Evolutionary conservation across 2,329 filamentous ascomycete genomes (phyloP), one percentile per base, ranked within the genome.

Genomic region (Exophiala viscosa): DNA sequence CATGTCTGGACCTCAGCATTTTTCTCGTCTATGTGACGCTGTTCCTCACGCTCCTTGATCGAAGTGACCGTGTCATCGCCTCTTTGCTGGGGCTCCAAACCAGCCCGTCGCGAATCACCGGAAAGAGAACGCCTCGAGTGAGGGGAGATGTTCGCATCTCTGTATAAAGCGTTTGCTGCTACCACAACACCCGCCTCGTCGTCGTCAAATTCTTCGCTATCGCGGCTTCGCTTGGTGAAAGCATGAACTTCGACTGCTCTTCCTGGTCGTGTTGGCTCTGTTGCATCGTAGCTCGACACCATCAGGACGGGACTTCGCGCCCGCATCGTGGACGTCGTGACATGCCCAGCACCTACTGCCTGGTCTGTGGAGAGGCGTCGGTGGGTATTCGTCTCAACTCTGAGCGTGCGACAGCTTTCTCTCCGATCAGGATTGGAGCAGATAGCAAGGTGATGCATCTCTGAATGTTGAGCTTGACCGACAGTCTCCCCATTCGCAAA

Each of bases 1-100:
- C 80, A 83, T 17, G 73, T 68, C 46, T 72, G 70, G 32, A 83
- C 79, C 48, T 80, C 76, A 7, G 72, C 69, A 52, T 80, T 79
- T 60, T 75, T 80, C 45, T 80, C 75, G 3, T 73, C 70, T 31
- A 73, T 66, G 32, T 73, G 67, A 45, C 74, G 71, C 52, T 73
- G 67, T 39, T 73, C 67, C 43, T 74, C 71, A 44, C 79, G 66
- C 20, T 82, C 77, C 43, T 78, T 76, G 6, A 79, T 67, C 44
- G 73, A 80, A 11, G 70, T 70, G 3, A 79, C 68, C 41, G 70
- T 70, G 13, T 68, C 65, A 48, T 76, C 65, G 3, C 68, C 70
- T 40, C 79, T 72, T 33, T 72, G 67, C 5, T 67, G 62, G 7
- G 79, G 79, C 60, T 10, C 78, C 76, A 42, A 66, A 66, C 44